Percentiles rank a stretch among this genome's conserved stretches.
Conservation (phyloP, 2,329 filamentous ascomycete genomes). For the Helicocarpus griseus region DNA sequence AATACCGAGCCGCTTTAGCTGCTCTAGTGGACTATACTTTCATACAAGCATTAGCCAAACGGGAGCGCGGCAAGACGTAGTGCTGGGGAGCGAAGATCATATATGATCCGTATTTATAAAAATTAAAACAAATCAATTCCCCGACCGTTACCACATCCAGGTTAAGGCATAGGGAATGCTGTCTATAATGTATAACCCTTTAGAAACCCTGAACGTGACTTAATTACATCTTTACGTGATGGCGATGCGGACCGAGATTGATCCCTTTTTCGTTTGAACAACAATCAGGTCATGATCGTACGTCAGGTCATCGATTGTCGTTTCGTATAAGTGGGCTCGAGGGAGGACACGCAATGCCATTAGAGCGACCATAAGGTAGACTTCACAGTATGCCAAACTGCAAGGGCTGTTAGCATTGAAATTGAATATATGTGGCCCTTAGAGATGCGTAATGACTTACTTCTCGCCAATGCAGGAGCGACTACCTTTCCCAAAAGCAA, state of each 20-base stretch:
- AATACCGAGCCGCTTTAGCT: too few relatives aligned
- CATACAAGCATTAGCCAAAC: too few relatives aligned
- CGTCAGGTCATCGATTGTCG: slow-evolving; percentile 13
- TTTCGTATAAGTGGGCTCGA: slow-evolving; percentile 13
- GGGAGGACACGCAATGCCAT: slow-evolving; percentile 16
- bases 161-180: too few relatives aligned
- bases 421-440: neutral
- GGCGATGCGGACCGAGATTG: slow-evolving; percentile 10
- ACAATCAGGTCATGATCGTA: slow-evolving; percentile 18
- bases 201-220: too few relatives aligned
- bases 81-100: too few relatives aligned
- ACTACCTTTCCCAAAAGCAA: slow-evolving; percentile 4
- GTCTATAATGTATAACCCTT: too few relatives aligned
- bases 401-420: neutral
- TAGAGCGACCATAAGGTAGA: slow-evolving; percentile 16
- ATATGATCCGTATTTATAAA: too few relatives aligned
- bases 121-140: too few relatives aligned
- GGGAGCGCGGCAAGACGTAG: too few relatives aligned
- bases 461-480: slow-evolving; percentile 5
- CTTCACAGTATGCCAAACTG: slow-evolving; percentile 12
- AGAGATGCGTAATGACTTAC: neutral
- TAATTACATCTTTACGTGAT: too few relatives aligned
- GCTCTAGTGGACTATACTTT: too few relatives aligned
- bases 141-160: too few relatives aligned
- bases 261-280: slow-evolving; percentile 13